A percentile compares a stretch with the other conserved stretches of the same genome.
Evolutionary conservation across 768 basidiomycete species (phyloP).

Genomic region (Agrocybe pediades): DNA sequence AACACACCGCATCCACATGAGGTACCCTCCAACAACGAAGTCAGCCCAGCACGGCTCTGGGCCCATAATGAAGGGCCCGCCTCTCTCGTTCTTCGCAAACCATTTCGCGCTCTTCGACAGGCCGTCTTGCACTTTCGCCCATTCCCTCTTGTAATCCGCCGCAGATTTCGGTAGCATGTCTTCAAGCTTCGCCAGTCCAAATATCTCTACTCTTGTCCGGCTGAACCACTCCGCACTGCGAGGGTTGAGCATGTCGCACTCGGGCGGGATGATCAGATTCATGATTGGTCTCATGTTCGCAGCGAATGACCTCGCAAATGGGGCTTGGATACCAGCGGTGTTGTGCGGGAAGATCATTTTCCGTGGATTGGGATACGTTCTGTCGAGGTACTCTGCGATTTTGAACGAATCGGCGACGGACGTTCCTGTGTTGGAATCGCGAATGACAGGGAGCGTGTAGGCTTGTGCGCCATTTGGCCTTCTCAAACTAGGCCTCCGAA

Average conservation of each 20-base stretch:
- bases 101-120: constrained; percentile 30
- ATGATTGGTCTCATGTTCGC: constrained; percentile 17
- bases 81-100: constrained; percentile 28
- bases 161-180: constrained; percentile 28
- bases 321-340: constrained; percentile 37
- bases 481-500: constrained; percentile 35
- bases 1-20: constrained; percentile 31
- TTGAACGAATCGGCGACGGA: constrained; percentile 41
- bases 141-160: constrained; percentile 32
- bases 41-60: constrained; percentile 40
- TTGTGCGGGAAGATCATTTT: constrained; percentile 33
- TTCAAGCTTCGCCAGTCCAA: constrained; percentile 36
- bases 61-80: constrained; percentile 38
- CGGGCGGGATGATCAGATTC: constrained; percentile 19
- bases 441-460: constrained; percentile 53
- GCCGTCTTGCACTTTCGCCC: constrained; percentile 35
- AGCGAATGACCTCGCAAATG: constrained; percentile 29
- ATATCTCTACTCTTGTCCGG: constrained; percentile 29
- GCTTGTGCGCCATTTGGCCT: constrained; percentile 29
- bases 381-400: constrained; percentile 55
- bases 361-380: constrained; percentile 45
- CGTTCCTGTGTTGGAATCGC: constrained; percentile 42
- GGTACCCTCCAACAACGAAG: constrained; percentile 32
- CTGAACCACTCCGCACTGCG: constrained; percentile 34
- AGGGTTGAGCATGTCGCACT: constrained; percentile 20